Conservation (phyloP, 139 green algal genomes). For the Chlorella sp. region DNA sequence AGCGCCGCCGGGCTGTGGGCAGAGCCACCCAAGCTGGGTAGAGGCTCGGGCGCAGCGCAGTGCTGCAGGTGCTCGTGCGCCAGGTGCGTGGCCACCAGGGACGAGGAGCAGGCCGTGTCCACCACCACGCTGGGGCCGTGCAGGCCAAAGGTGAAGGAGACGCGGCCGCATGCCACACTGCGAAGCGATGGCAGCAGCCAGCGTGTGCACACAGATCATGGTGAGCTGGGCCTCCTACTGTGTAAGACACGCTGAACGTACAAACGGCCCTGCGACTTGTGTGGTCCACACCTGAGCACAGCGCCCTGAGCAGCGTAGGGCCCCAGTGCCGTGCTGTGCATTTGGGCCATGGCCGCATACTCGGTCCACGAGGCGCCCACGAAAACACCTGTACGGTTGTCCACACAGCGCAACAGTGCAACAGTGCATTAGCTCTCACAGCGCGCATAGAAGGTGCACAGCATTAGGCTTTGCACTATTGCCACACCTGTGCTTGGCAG, state of each 20-base stretch:
- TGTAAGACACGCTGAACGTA: no score
- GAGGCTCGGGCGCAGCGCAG: neutral
- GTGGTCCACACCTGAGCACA: constrained; percentile 35
- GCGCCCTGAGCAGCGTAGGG: constrained; percentile 61
- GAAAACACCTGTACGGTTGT: constrained; percentile 49
- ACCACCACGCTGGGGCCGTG: constrained; percentile 55
- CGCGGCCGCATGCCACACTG: constrained; percentile 5
- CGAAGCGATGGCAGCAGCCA: no score
- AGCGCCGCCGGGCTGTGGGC: constrained; percentile 12
- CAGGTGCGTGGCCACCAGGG: constrained; percentile 65
- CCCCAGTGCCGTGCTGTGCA: constrained; percentile 13
- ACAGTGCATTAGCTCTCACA: no score
- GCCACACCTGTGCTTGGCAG: no score
- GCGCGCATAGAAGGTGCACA: no score
- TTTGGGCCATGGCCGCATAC: constrained; percentile 45
- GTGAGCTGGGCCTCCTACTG: no score
- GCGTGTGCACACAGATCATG: no score
- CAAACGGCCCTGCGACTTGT: no score
- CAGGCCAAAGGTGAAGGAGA: constrained; percentile 67
- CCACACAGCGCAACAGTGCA: no score
- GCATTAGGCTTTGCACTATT: no score
- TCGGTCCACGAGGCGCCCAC: constrained; percentile 69
- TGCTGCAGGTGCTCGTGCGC: constrained; percentile 29
- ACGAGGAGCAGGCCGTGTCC: constrained; percentile 86
- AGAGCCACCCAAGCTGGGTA: neutral